A percentile compares a stretch with the other conserved stretches of the same genome.
Evolutionary conservation across 306 rosid genomes (phyloP).

Genomic region (Vigna reflexopilosa): DNA sequence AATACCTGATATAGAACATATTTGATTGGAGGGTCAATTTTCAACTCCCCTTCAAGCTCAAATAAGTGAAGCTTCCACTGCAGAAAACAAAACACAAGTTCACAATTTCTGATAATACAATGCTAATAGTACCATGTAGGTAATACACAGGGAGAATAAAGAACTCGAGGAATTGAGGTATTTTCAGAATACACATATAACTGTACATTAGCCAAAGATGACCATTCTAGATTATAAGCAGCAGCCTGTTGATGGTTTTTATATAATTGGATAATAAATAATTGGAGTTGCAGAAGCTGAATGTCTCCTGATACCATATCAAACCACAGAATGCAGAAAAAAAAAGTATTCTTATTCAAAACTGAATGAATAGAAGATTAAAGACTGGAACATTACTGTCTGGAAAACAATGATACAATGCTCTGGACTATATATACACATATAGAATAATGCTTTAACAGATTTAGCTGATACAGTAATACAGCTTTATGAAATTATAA

Average conservation of each 20-base stretch:
- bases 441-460: too few relatives aligned
- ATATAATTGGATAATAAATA: too few relatives aligned
- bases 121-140: neutral
- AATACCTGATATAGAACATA: conserved; percentile 88
- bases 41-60: conserved; percentile 91
- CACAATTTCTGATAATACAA: conserved; percentile 22
- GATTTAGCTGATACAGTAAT: too few relatives aligned
- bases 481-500: too few relatives aligned
- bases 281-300: too few relatives aligned
- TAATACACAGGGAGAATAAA: neutral
- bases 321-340: too few relatives aligned
- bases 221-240: conserved; percentile 19
- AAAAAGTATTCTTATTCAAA: too few relatives aligned
- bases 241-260: neutral
- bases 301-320: too few relatives aligned
- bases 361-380: too few relatives aligned
- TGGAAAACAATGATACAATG: too few relatives aligned
- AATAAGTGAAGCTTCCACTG: conserved; percentile 99
- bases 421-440: too few relatives aligned
- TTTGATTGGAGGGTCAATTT: conserved; percentile 76
- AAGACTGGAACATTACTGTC: too few relatives aligned
- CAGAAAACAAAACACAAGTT: conserved; percentile 7
- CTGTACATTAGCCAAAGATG: conserved; percentile 17
- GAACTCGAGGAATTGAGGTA: neutral
- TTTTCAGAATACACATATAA: neutral